Evolutionary conservation across 148 eudicot genomes (phyloP).

Genomic region (Pouteria glomerata): DNA sequence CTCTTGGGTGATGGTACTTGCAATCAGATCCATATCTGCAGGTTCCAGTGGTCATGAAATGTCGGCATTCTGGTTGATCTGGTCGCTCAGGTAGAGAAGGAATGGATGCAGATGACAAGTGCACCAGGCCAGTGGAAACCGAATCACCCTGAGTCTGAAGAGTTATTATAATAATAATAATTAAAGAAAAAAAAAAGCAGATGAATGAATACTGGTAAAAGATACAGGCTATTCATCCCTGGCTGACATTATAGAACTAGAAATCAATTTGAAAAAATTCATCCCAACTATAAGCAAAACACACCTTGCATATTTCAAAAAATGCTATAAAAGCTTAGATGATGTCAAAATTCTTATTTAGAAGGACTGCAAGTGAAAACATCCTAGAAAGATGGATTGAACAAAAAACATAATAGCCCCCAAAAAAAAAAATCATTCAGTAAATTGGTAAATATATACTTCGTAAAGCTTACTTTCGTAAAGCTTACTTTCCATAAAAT

Average conservation of each 20-base stretch:
- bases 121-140: constrained; percentile 21
- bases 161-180: no score
- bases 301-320: neutral
- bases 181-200: constrained; percentile 18
- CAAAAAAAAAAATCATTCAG: neutral
- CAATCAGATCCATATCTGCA: constrained; percentile 77
- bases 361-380: neutral
- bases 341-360: neutral
- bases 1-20: constrained; percentile 75
- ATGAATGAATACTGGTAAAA: constrained; percentile 15
- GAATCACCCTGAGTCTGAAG: constrained; percentile 31
- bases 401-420: neutral
- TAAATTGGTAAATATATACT: neutral
- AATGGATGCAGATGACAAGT: constrained; percentile 16
- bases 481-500: no score
- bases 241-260: constrained; percentile 7
- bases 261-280: neutral
- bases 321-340: neutral
- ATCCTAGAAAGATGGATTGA: neutral
- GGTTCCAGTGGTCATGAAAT: constrained; percentile 62
- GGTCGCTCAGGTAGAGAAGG: constrained; percentile 54
- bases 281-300: neutral
- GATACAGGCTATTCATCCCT: constrained; percentile 35
- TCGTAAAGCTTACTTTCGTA: neutral
- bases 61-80: constrained; percentile 66